Evolutionary conservation across 1,284 basidiomycete species (phyloP), one percentile per base, ranked within the genome.

Genomic region (Pisolithus thermaeus): DNA sequence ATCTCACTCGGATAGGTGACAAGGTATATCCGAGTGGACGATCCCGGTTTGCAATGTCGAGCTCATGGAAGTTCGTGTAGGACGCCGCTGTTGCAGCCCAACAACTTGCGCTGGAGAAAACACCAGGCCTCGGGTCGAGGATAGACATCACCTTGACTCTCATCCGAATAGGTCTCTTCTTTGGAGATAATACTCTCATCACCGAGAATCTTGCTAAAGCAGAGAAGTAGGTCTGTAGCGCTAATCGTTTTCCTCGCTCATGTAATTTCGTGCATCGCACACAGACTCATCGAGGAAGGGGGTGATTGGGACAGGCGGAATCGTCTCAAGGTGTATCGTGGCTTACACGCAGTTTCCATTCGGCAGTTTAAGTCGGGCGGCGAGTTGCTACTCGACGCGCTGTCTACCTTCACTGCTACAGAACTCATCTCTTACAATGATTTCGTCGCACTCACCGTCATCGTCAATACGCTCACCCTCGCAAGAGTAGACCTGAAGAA

Each of bases 301-400:
- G 96, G 97, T 44, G 96, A 99, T 70, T 99, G 96, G 96, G 96
- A 99, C 69, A 78, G 97, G 51, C 81, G 94, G 30, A 99, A 98
- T 68, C 81, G 95, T 43, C 82, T 98, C 59, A 99, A 98, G 70
- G 96, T 97, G 38, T 99, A 99, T 74, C 83, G 86, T 50, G 95
- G 90, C 38, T 73, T 97, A 1, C 90, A 97, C 65, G 74, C 88
- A 30, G 74, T 97, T 35, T 91, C 92, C 18, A 87, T 94, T 53
- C 87, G 96, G 52, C 84, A 86, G 71, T 92, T 84, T 74, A 87
- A 82, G 68, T 81, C 70, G 22, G 86, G 74, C 7, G 78, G 77
- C 37, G 89, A 87, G 49, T 82, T 97, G 9, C 79, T 97, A 57
- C 81, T 94, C 46, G 94, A 97, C 60, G 92, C 94, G 0, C 75